These are phyloP conservation scores for Xylariaceae sp. DNA, from an alignment of 2,329 filamentous ascomycete genomes.

Conservation along the genomic window DNA sequence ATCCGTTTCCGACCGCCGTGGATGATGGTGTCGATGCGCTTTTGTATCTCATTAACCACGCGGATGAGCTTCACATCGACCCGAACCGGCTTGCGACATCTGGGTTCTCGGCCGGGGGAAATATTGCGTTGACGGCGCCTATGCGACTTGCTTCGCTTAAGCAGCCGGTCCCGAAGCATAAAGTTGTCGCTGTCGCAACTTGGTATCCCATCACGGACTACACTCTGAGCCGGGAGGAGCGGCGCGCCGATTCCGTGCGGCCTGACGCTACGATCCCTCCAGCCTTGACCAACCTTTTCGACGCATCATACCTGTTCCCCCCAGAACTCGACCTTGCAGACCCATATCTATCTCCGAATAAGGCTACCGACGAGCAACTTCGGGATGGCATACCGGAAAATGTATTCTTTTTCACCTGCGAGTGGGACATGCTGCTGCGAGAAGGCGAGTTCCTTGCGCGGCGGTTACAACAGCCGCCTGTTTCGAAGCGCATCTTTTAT, in stretches of 20 bases:
- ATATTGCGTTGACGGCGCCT: slow-evolving; percentile 46
- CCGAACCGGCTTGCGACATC: slow-evolving; percentile 52
- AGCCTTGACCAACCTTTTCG: slow-evolving; percentile 58
- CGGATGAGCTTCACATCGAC: slow-evolving; percentile 55
- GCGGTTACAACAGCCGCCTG: slow-evolving; percentile 44
- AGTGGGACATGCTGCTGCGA: slow-evolving; percentile 60
- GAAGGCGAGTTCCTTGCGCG: slow-evolving; percentile 60
- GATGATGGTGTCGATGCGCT: slow-evolving; percentile 64
- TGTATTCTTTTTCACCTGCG: slow-evolving; percentile 58
- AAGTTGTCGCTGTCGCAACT: slow-evolving; percentile 49
- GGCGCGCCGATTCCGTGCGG: slow-evolving; percentile 48
- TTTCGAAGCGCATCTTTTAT: slow-evolving; percentile 55
- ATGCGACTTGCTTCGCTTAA: slow-evolving; percentile 31
- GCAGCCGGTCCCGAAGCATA: slow-evolving; percentile 36
- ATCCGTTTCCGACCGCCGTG: slow-evolving; percentile 60
- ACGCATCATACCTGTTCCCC: slow-evolving; percentile 58
- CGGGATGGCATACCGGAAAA: slow-evolving; percentile 44
- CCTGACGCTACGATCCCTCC: slow-evolving; percentile 57
- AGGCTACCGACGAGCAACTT: slow-evolving; percentile 51
- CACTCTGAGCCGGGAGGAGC: slow-evolving; percentile 52
- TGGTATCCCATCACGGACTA: slow-evolving; percentile 64
- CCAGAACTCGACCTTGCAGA: slow-evolving; percentile 45
- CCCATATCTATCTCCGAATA: slow-evolving; percentile 55
- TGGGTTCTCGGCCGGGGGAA: slow-evolving; percentile 62
- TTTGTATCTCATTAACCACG: slow-evolving; percentile 55